Conservation (phyloP, 805 yeast genomes). For the Saccharomycopsis fibuligera region DNA sequence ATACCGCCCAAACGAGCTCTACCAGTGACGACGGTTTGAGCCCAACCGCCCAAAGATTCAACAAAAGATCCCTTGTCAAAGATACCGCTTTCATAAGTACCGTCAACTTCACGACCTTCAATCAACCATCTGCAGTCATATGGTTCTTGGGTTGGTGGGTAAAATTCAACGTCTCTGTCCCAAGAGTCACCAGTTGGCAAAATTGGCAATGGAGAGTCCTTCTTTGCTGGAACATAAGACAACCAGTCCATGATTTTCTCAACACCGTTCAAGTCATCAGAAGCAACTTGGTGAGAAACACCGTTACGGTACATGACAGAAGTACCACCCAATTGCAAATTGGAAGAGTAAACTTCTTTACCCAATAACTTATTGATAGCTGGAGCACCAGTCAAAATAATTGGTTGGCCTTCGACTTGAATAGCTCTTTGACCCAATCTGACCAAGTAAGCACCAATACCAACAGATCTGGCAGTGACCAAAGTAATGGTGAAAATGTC, state of each 20-base stretch:
- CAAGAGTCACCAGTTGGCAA: conserved; percentile 63
- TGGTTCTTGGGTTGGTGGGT: conserved; percentile 63
- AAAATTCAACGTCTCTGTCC: conserved; percentile 88
- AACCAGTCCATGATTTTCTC: conserved; percentile 93
- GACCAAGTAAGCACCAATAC: conserved; percentile 98
- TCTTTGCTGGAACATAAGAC: conserved; percentile 87
- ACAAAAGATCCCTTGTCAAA: conserved; percentile 92
- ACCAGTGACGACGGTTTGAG: conserved; percentile 96
- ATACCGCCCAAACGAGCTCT: conserved; percentile 98
- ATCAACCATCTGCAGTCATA: conserved; percentile 95
- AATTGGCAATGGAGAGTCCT: conserved; percentile 87
- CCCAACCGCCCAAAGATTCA: conserved; percentile 98
- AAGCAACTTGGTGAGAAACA: conserved; percentile 96
- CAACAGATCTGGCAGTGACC: conserved; percentile 99
- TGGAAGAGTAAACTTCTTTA: conserved; percentile 93
- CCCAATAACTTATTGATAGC: conserved; percentile 96
- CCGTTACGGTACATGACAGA: conserved; percentile 98
- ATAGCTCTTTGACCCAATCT: conserved; percentile 98
- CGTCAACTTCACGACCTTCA: conserved; percentile 68
- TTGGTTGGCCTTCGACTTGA: conserved; percentile 98
- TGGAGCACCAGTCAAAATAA: conserved; percentile 97
- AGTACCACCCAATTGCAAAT: conserved; percentile 97
- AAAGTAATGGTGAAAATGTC: conserved; percentile 97
- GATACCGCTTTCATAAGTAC: conserved; percentile 76
- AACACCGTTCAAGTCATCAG: conserved; percentile 94